Evolutionary conservation across 352 stramenopile genomes (phyloP).

Genomic region (Phytophthora nicotianae): DNA sequence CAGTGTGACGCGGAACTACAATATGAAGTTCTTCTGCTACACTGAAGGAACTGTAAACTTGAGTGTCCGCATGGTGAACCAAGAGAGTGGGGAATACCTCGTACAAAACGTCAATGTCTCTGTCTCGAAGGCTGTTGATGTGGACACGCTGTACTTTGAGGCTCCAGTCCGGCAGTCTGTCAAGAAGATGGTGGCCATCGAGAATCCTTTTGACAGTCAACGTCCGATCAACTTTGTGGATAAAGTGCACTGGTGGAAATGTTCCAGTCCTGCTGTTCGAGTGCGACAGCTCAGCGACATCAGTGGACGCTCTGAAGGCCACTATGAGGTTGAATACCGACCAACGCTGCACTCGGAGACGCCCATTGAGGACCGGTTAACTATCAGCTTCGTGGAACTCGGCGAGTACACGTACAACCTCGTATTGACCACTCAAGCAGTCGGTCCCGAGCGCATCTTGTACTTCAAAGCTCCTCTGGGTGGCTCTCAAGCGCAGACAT

Average conservation of each 20-base stretch:
- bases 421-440: slow-evolving; percentile 69
- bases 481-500: slow-evolving; percentile 73
- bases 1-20: slow-evolving; percentile 71
- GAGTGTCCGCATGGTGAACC: slow-evolving; percentile 82
- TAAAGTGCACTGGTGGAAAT: slow-evolving; percentile 79
- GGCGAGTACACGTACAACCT: slow-evolving; percentile 91
- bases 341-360: slow-evolving; percentile 63
- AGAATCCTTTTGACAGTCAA: slow-evolving; percentile 83
- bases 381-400: slow-evolving; percentile 84
- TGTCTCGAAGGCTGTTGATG: slow-evolving; percentile 62
- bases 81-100: slow-evolving; percentile 86
- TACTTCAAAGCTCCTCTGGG: slow-evolving; percentile 87
- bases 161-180: slow-evolving; percentile 84
- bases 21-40: slow-evolving; percentile 90
- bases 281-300: slow-evolving; percentile 78
- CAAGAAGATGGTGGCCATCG: slow-evolving; percentile 86
- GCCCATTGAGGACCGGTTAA: slow-evolving; percentile 60
- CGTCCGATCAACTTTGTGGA: slow-evolving; percentile 64
- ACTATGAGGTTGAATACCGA: slow-evolving; percentile 91
- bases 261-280: slow-evolving; percentile 69
- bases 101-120: slow-evolving; percentile 62
- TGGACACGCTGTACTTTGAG: slow-evolving; percentile 85
- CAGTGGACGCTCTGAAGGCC: slow-evolving; percentile 71
- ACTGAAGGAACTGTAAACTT: slow-evolving; percentile 68
- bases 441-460: slow-evolving; percentile 70